These are phyloP conservation scores for Paracamarosporium sp. DNA, from an alignment of 2,329 filamentous ascomycete species.

Conservation along the genomic window DNA sequence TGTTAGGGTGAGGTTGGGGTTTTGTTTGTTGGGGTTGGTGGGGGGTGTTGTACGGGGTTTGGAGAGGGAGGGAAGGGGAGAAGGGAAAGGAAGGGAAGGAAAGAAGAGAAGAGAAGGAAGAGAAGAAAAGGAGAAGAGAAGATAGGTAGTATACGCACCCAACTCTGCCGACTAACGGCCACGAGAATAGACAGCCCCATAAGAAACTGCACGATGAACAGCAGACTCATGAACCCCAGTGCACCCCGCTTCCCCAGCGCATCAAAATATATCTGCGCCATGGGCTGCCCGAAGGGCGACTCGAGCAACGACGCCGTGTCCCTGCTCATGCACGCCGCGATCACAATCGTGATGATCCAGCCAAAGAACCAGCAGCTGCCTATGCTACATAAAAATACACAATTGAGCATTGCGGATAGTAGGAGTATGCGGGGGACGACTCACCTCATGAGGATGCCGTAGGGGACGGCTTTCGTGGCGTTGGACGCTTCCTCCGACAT, in stretches of 20 bases:
- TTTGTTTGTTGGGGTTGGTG: no score
- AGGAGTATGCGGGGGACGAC: neutral
- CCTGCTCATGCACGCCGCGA: constrained; percentile 63
- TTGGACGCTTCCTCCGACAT: constrained; percentile 69
- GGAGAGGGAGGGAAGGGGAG: no score
- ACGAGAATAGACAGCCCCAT: constrained; percentile 67
- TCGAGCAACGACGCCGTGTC: constrained; percentile 58
- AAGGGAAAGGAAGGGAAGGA: no score
- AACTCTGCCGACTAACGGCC: constrained; percentile 66
- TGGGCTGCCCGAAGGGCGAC: constrained; percentile 64
- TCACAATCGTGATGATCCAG: constrained; percentile 63
- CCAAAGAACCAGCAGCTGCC: constrained; percentile 62
- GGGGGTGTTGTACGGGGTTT: no score
- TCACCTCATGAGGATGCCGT: constrained; percentile 61
- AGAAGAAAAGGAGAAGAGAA: no score
- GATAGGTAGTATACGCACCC: no score
- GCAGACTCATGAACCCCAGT: constrained; percentile 63
- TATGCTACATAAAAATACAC: no score
- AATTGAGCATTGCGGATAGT: no score
- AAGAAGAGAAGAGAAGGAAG: no score
- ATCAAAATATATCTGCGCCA: constrained; percentile 68
- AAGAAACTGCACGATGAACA: constrained; percentile 68
- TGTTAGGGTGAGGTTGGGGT: no score
- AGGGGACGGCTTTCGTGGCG: constrained; percentile 64
- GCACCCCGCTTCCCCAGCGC: constrained; percentile 66